Percentiles rank a stretch among this genome's conserved stretches.
Conservation (phyloP, 1,284 basidiomycete species). For the Cutaneotrichosporon curvatum region DNA sequence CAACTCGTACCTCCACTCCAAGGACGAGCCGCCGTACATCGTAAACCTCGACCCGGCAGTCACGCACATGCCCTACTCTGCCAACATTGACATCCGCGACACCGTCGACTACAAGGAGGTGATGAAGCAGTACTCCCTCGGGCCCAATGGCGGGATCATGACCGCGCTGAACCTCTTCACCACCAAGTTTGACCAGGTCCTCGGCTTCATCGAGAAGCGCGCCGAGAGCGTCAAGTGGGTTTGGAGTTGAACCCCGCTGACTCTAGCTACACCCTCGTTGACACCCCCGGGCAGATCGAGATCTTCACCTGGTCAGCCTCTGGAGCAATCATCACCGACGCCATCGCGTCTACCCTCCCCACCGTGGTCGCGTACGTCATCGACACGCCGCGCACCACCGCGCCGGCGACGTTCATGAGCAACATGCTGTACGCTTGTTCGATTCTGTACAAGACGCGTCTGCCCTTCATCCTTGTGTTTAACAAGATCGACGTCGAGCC, state of each 20-base stretch:
- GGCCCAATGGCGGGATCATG: constrained; percentile 95
- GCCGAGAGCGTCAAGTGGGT: constrained; percentile 78
- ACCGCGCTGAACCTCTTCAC: constrained; percentile 97
- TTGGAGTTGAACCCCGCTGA: not conserved
- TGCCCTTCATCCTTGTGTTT: constrained; percentile 96
- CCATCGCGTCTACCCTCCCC: constrained; percentile 87
- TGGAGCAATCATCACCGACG: constrained; percentile 96
- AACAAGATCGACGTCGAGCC: constrained; percentile 90
- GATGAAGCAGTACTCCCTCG: constrained; percentile 99
- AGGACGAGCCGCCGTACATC: constrained; percentile 71
- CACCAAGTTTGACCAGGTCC: constrained; percentile 97
- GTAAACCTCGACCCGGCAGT: constrained; percentile 98
- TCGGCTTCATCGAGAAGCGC: constrained; percentile 85
- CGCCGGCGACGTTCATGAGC: constrained; percentile 98
- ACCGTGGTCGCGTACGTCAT: constrained; percentile 95
- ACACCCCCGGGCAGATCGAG: constrained; percentile 98
- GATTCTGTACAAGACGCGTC: constrained; percentile 95
- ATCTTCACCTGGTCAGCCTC: constrained; percentile 99
- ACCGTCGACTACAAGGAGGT: constrained; percentile 96
- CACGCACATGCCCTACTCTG: constrained; percentile 77
- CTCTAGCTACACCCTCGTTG: constrained; percentile 78
- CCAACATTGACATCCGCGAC: constrained; percentile 97
- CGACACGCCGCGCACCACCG: constrained; percentile 89
- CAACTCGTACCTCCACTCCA: constrained; percentile 71
- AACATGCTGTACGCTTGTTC: constrained; percentile 99